phyloP scores from a whole-genome alignment of 805 yeast species.

The Hanseniaspora pseudoguilliermondii region DNA sequence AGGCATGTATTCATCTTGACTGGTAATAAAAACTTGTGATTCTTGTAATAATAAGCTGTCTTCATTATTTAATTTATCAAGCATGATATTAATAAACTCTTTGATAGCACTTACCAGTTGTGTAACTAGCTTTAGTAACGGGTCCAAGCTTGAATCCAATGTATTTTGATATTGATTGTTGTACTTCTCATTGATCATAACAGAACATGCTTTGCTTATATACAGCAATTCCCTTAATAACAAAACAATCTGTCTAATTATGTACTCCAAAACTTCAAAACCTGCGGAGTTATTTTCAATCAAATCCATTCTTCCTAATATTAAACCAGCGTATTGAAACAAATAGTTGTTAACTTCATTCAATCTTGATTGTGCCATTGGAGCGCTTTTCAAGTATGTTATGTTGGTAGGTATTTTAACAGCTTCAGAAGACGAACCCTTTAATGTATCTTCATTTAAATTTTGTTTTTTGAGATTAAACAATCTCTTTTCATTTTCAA shows the following conservation, averaged over 20 bases:
- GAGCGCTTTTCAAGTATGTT: constrained; percentile 40
- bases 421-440: not conserved
- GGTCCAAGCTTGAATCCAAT: constrained; percentile 38
- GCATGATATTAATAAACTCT: constrained; percentile 43
- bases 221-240: constrained; percentile 50
- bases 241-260: constrained; percentile 57
- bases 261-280: constrained; percentile 50
- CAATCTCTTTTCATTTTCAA: constrained; percentile 24
- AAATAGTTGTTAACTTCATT: constrained; percentile 51
- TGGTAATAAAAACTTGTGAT: constrained; percentile 35
- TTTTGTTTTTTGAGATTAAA: constrained; percentile 16
- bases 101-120: constrained; percentile 55
- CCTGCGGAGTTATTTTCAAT: constrained; percentile 63
- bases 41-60: constrained; percentile 10
- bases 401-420: constrained; percentile 24
- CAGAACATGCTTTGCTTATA: constrained; percentile 40
- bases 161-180: constrained; percentile 22
- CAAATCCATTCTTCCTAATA: constrained; percentile 65
- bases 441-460: constrained; percentile 15
- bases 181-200: constrained; percentile 25
- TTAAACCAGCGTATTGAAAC: constrained; percentile 48
- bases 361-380: constrained; percentile 49
- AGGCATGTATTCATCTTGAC: constrained; percentile 11
- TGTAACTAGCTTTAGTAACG: constrained; percentile 46
- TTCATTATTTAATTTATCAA: constrained; percentile 28